Base-by-base conservation (phyloP, 106 monocot genomes). In the Gastrodia elata region DNA sequence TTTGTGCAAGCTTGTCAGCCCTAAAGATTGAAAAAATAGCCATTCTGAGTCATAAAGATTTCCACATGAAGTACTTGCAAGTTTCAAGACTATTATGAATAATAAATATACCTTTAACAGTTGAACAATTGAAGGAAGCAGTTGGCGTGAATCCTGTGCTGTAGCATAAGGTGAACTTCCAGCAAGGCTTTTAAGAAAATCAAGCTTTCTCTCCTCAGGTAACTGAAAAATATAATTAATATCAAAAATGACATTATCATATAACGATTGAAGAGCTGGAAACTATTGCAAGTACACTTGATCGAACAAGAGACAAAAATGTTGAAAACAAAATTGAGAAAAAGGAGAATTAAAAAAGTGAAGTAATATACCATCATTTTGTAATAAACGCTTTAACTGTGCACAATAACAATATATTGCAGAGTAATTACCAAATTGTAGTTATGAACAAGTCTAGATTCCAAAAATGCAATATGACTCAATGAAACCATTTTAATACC, bases 101-200 rank as follows among this genome's bases (percentile, higher is more conserved):
- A 30, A 30, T 61, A 41, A 4, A 81, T 28, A 25, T 81, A 99
- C 98, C 91, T 87, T 99, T 57, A 99, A 74, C 65, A 99, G 75
- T 48, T 87, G 84, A 74, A 99, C 89, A 64, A 99, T 72, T 57
- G 88, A 80, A n/a, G 93, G 93, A 83, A 99, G 98, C 76, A 93
- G 88, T 73, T 91, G 98, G 1, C 98, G 93, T 71, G 98, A 88
- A 89, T 99, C 93, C 42, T 93, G 91, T 43, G 89, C 83, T 14
- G 91, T 72, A 68, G 98, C 82, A 84, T 93, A 94, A 57, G 88
- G 83, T 42, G 98, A 99, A 80, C 85, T 84, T 72, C 80, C 91
- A 82, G 98, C 84, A 78, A 99, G 80, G 77, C 84, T 93, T 76
- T 87, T 88, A 13, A 99, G 91, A 70, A 99, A 81, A 84, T 93